Evolutionary conservation across 179 eudicot species (phyloP).

Genomic region (Patellifolia procumbens): DNA sequence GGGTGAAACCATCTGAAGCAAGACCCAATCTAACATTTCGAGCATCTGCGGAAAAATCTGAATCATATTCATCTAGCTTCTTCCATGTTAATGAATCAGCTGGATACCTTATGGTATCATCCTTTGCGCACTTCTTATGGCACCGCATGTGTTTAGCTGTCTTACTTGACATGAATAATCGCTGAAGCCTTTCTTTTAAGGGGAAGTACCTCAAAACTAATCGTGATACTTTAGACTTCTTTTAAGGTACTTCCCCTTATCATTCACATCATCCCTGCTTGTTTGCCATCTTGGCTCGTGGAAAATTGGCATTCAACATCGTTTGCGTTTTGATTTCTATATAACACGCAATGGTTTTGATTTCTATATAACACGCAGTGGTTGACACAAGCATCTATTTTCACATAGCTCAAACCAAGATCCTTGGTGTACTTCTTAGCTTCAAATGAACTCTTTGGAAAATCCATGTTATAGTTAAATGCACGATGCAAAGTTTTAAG

Average conservation of each 20-base stretch:
- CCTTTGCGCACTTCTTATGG: constrained; percentile 19
- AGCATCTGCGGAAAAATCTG: constrained; percentile 13
- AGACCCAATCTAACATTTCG: constrained; percentile 27
- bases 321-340: background rate
- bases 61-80: background rate
- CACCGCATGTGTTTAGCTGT: constrained; percentile 22
- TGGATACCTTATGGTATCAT: constrained; percentile 22
- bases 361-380: background rate
- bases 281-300: background rate
- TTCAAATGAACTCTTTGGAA: background rate
- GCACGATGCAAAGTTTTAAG: background rate
- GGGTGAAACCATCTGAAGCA: constrained; percentile 4
- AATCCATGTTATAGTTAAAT: background rate
- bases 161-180: too few species aligned
- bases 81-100: constrained; percentile 19
- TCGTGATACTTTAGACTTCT: background rate
- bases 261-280: background rate
- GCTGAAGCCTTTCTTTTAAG: background rate
- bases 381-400: background rate
- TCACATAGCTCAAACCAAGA: background rate
- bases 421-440: background rate
- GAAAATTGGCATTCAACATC: background rate
- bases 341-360: background rate
- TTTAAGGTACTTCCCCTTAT: too few species aligned
- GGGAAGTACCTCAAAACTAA: background rate